Percentiles rank a stretch among this genome's conserved stretches.
phyloP scores from a whole-genome alignment of 169 alveolate species.

The Cryptosporidium muris region DNA sequence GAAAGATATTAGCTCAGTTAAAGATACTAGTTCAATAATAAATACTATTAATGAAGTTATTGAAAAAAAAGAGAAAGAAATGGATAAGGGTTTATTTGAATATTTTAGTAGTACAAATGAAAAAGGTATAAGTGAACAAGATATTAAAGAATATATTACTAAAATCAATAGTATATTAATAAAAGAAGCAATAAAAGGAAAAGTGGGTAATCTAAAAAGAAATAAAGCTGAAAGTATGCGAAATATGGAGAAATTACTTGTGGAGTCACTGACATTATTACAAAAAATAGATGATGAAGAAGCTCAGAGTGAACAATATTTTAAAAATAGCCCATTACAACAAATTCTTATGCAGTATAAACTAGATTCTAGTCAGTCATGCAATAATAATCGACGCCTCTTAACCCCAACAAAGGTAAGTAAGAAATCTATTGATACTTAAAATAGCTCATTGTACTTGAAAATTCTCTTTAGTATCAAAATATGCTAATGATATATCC shows the following conservation, averaged over 20 bases:
- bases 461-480: too few species aligned
- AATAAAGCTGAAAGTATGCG: conserved; percentile 1
- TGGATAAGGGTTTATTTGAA: not conserved
- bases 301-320: not conserved
- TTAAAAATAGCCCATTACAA: not conserved
- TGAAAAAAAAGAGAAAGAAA: conserved; percentile 12
- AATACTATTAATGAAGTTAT: not conserved
- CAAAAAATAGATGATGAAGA: conserved; percentile 27
- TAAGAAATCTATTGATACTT: not conserved
- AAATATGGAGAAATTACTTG: conserved; percentile 15
- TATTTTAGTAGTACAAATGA: not conserved
- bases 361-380: too few species aligned
- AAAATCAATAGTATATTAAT: not conserved
- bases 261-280: conserved; percentile 27
- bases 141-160: not conserved
- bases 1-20: too few species aligned
- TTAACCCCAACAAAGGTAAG: conserved; percentile 70
- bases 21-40: too few species aligned
- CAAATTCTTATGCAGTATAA: conserved; percentile 3
- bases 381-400: conserved; percentile 20
- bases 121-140: conserved; percentile 33
- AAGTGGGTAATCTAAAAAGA: conserved; percentile 36
- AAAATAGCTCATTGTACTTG: too few species aligned
- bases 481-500: not conserved
- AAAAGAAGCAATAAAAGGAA: not conserved